Evolutionary conservation across 768 basidiomycete genomes (phyloP).

Genomic region (Leccinum obscurum): DNA sequence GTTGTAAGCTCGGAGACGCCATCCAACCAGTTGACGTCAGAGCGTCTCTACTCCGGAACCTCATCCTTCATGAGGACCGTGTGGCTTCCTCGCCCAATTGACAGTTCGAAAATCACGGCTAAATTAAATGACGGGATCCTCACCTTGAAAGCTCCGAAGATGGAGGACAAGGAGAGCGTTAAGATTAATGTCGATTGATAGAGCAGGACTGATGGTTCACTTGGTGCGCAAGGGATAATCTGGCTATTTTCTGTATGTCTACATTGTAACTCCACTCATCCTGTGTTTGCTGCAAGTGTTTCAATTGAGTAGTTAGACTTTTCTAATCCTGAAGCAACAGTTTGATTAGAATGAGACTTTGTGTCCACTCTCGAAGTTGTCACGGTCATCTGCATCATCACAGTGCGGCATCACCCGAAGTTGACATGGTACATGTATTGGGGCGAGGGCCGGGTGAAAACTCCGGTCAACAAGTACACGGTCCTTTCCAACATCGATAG

Average conservation of each 20-base stretch:
- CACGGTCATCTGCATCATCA: too few species aligned
- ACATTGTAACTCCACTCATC: constrained; percentile 9
- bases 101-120: constrained; percentile 56
- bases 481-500: too few species aligned
- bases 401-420: too few species aligned
- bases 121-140: constrained; percentile 71
- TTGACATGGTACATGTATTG: too few species aligned
- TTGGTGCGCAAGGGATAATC: background rate
- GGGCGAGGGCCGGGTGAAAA: too few species aligned
- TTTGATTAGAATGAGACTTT: background rate
- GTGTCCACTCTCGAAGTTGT: too few species aligned
- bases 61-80: constrained; percentile 67
- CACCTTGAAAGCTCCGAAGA: constrained; percentile 58
- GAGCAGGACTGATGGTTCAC: background rate
- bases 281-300: background rate
- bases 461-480: too few species aligned
- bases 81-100: constrained; percentile 66
- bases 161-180: constrained; percentile 56
- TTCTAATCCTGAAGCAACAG: background rate
- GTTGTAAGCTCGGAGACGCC: constrained; percentile 21
- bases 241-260: background rate
- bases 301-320: background rate
- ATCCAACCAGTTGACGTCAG: constrained; percentile 52
- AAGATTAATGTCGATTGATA: constrained; percentile 42
- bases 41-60: constrained; percentile 58